These are phyloP conservation scores for Cutaneotrichosporon cyanovorans DNA, from an alignment of 1,284 basidiomycete species.

Conservation along the genomic window DNA sequence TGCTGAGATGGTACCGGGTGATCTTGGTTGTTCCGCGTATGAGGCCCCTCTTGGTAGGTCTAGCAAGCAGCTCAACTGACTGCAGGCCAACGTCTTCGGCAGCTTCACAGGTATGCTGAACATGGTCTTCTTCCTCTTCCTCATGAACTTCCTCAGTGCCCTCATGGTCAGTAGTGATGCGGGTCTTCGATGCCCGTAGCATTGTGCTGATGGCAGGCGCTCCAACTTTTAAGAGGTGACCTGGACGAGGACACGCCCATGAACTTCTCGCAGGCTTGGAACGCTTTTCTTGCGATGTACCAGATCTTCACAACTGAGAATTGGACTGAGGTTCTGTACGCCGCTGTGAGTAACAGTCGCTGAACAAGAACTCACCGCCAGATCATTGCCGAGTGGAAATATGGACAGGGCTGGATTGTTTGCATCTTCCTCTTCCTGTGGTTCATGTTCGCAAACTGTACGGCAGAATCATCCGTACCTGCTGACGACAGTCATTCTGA, in stretches of 20 bases:
- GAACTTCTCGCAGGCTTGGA: constrained; percentile 85
- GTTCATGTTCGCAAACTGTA: constrained; percentile 90
- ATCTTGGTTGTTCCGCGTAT: constrained; percentile 54
- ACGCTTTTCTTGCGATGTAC: constrained; percentile 82
- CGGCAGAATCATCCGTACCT: constrained; percentile 36
- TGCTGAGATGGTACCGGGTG: constrained; percentile 86
- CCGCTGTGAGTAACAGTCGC: constrained; percentile 46
- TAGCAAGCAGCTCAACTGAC: neutral
- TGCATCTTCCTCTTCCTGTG: constrained; percentile 73
- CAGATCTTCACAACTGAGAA: constrained; percentile 88
- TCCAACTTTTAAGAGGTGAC: constrained; percentile 63
- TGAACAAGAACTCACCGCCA: constrained; percentile 5
- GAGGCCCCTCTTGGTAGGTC: constrained; percentile 30
- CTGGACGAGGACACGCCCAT: constrained; percentile 48
- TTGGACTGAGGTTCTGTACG: constrained; percentile 81
- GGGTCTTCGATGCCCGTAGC: constrained; percentile 32
- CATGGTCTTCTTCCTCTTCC: constrained; percentile 85
- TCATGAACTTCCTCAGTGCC: constrained; percentile 82
- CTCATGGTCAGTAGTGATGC: constrained; percentile 68
- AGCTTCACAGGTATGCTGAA: constrained; percentile 86
- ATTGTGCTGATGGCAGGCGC: constrained; percentile 23
- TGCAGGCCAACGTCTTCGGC: constrained; percentile 76
- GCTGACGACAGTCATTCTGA: constrained; percentile 66
- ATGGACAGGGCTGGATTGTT: constrained; percentile 66
- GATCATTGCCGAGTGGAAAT: constrained; percentile 54